These are phyloP conservation scores for Neonectria faginata DNA, from an alignment of 2,329 filamentous ascomycete species.

Conservation along the genomic window DNA sequence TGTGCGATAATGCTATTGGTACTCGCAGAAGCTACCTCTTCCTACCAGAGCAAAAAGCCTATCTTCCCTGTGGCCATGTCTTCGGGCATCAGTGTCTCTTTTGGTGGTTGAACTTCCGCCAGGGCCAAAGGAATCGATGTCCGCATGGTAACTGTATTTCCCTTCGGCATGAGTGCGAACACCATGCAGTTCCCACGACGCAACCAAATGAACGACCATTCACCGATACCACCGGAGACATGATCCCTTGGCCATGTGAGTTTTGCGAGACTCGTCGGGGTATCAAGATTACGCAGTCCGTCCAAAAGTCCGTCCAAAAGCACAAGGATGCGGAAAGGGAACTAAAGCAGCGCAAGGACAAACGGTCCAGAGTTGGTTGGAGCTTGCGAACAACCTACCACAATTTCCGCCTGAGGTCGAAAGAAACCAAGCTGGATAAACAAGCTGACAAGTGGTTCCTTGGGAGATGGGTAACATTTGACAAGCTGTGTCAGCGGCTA, in stretches of 20 bases:
- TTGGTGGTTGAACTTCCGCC: slow-evolving; percentile 8
- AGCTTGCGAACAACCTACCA: background rate
- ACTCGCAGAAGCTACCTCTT: background rate
- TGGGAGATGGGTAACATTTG: background rate
- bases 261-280: slow-evolving; percentile 31
- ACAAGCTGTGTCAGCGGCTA: background rate
- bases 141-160: slow-evolving; percentile 21
- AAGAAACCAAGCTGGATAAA: background rate
- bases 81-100: slow-evolving; percentile 43
- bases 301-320: background rate
- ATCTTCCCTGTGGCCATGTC: slow-evolving; percentile 45
- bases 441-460: background rate
- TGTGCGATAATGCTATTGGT: background rate
- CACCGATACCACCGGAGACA: background rate
- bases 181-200: slow-evolving; percentile 9
- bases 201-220: slow-evolving; percentile 4
- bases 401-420: background rate
- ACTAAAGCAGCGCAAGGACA: background rate
- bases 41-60: slow-evolving; percentile 31
- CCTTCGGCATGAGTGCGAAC: slow-evolving; percentile 36
- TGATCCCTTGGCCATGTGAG: slow-evolving; percentile 35
- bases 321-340: background rate
- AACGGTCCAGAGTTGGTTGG: background rate
- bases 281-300: background rate
- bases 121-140: background rate